Conservation (phyloP, 176 grass and related monocot genomes). For the Pharus latifolius region DNA sequence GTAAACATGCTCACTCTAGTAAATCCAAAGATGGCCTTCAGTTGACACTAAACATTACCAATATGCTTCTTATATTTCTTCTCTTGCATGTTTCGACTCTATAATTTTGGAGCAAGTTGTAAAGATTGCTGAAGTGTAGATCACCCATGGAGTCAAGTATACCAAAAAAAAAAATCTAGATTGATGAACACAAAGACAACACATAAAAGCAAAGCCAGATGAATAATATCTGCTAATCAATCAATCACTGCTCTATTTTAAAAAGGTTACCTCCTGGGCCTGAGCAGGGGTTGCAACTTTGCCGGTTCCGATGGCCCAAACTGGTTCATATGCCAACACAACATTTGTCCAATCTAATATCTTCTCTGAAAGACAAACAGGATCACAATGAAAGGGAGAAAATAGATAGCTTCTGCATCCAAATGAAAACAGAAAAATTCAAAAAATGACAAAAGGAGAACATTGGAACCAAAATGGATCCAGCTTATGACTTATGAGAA, state of each 20-base stretch:
- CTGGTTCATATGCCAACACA: conserved; percentile 85
- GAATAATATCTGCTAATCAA: background rate
- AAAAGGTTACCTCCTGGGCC: conserved; percentile 59
- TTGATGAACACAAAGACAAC: background rate
- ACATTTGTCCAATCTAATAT: conserved; percentile 68
- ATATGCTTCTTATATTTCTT: no score
- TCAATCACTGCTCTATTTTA: background rate
- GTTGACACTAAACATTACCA: no score
- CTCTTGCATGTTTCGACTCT: no score
- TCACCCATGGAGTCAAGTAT: no score
- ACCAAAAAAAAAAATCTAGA: background rate
- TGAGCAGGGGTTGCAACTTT: conserved; percentile 82
- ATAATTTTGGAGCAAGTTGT: no score
- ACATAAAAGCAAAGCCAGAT: background rate
- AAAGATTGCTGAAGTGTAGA: no score
- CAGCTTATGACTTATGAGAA: no score
- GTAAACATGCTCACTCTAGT: no score
- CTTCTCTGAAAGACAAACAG: conserved; percentile 36
- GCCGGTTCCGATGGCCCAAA: conserved; percentile 92
- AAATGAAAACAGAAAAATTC: background rate
- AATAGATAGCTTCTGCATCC: background rate
- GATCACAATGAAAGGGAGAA: background rate
- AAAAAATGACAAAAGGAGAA: background rate
- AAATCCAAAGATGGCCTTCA: no score
- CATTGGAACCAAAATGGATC: background rate